phyloP scores from a whole-genome alignment of 2,329 filamentous ascomycete species.

The Ophiostoma montium region DNA sequence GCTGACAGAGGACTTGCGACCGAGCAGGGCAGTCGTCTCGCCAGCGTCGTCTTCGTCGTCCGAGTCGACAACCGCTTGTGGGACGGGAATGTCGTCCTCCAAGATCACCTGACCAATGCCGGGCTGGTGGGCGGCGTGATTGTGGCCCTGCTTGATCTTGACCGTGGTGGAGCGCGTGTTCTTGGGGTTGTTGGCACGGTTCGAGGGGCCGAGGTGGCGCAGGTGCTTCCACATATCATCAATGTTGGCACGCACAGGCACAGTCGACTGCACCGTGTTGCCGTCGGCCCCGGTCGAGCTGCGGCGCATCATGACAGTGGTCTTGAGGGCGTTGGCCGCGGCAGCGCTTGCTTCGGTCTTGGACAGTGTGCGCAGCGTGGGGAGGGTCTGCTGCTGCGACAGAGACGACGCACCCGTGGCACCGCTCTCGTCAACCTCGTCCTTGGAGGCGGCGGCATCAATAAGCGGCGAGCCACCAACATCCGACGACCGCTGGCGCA shows the following conservation, averaged over 20 bases:
- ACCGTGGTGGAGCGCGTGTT: conserved; percentile 48
- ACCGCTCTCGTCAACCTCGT: conserved; percentile 15
- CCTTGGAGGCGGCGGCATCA: conserved; percentile 15
- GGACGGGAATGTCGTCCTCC: background rate
- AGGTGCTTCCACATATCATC: conserved; percentile 50
- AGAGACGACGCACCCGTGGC: background rate
- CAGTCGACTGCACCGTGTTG: conserved; percentile 28
- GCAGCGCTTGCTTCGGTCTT: conserved; percentile 22
- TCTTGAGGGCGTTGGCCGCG: conserved; percentile 30
- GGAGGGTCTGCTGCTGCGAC: conserved; percentile 16
- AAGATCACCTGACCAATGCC: background rate
- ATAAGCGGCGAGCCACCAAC: conserved; percentile 14
- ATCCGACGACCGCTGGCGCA: conserved; percentile 22
- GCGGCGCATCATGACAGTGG: conserved; percentile 46
- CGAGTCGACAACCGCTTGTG: background rate
- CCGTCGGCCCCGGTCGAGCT: conserved; percentile 42
- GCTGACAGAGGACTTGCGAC: conserved; percentile 21
- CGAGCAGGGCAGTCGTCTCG: conserved; percentile 29
- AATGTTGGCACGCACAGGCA: conserved; percentile 45
- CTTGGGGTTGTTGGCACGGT: conserved; percentile 50
- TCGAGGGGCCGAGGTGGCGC: conserved; percentile 52
- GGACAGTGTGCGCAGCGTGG: conserved; percentile 16
- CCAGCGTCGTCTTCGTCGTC: conserved; percentile 18
- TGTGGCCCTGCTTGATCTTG: conserved; percentile 41
- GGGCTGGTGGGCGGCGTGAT: background rate